Evolutionary conservation across 208 protist genomes (phyloP), one percentile per base, ranked within the genome.

Genomic region (Naegleria gruberi): DNA sequence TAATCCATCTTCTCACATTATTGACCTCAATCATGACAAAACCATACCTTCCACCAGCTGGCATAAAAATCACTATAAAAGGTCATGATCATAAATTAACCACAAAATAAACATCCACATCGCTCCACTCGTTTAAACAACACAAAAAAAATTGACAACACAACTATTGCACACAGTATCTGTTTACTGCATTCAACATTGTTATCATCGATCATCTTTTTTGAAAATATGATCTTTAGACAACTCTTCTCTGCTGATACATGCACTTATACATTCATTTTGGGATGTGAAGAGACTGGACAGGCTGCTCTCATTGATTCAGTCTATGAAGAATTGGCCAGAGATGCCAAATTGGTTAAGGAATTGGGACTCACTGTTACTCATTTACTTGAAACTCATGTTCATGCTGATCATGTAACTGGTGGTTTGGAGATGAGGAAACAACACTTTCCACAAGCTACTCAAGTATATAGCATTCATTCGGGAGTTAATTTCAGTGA

Each of bases 321-420:
- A 7, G 82, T 85, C 4, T 34, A 34, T 0, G 82, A 85, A 45
- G 23, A 85, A 46, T 34, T 19, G 0, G 82, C 45, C 26, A 45
- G 82, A 85, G 82, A 85, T 85, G 0, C 42, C 19, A 43, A 44
- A 46, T 45, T 46, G 10, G 34, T 85, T 34, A 45, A 85, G 5
- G 42, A 45, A 45, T n/a, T 85, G 6, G 23, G 23, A 7, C 23
- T 85, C 2, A 43, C 37, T 46, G 17, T 46, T 10, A 85, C 17
- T 43, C 10, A 43, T 34, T 5, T 46, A 7, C 12, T 85, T 1
- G 82, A 85, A 30, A 85, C 82, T 34, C 82, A 85, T 17, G 82
- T 85, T 30, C 82, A 85, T 85, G 82, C 82, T 4, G 82, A 85
- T 46, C 82, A 85, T n/a, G 46, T 85, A 8, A 85, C 41, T 34